A percentile compares a stretch with the other conserved stretches of the same genome.
Conservation (phyloP, 2,329 filamentous ascomycete species). For the Colletotrichum euphorbiae region DNA sequence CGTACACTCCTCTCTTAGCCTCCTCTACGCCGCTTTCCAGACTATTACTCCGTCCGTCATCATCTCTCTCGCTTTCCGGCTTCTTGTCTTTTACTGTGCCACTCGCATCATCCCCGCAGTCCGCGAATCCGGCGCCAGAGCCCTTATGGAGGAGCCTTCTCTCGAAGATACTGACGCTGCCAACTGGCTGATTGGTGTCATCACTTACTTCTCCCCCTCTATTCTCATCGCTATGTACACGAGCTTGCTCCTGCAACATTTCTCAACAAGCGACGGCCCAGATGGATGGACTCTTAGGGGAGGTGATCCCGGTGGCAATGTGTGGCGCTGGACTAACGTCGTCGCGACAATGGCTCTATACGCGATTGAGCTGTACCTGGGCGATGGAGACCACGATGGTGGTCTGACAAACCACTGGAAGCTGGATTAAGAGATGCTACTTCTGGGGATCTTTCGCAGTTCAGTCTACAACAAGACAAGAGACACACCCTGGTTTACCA, state of each 20-base stretch:
- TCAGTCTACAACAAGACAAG: background rate
- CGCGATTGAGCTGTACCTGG: slow-evolving; percentile 88
- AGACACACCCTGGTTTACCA: background rate
- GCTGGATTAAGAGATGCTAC: slow-evolving; percentile 72
- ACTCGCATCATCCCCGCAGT: slow-evolving; percentile 96
- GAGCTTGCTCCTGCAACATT: slow-evolving; percentile 94
- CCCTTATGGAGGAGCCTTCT: slow-evolving; percentile 84
- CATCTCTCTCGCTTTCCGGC: slow-evolving; percentile 92
- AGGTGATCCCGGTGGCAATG: slow-evolving; percentile 83
- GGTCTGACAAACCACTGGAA: slow-evolving; percentile 88
- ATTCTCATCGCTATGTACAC: slow-evolving; percentile 97
- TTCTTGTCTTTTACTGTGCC: slow-evolving; percentile 94
- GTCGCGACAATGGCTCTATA: slow-evolving; percentile 91
- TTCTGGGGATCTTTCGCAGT: background rate
- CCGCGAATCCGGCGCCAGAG: slow-evolving; percentile 84
- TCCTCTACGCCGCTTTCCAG: slow-evolving; percentile 91
- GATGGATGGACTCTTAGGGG: slow-evolving; percentile 88
- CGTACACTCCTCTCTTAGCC: slow-evolving; percentile 84
- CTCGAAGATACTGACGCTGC: slow-evolving; percentile 88
- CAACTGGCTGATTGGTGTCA: slow-evolving; percentile 80
- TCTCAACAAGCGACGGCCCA: slow-evolving; percentile 78
- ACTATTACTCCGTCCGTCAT: slow-evolving; percentile 96
- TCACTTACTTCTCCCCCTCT: slow-evolving; percentile 94
- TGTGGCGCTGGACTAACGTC: slow-evolving; percentile 95
- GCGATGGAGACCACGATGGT: slow-evolving; percentile 82